phyloP scores from a whole-genome alignment of 2,329 filamentous ascomycete species.

The Xylariaceae sp. region DNA sequence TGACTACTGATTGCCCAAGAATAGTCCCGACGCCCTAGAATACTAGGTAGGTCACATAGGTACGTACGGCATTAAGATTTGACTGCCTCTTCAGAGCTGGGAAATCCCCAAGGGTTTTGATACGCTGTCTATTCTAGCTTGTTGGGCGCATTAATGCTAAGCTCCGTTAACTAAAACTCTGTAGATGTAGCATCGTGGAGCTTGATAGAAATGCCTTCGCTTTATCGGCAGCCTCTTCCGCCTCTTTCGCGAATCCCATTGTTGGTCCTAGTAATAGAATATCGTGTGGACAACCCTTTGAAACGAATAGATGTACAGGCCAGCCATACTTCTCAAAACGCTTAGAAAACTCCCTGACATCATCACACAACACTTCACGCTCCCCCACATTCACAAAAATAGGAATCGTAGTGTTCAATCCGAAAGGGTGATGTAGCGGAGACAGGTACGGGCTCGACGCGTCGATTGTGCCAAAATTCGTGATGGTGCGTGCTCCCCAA shows the following conservation, averaged over 20 bases:
- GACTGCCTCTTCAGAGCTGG: too few species aligned
- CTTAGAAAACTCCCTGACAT: conserved; percentile 13
- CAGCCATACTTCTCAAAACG: conserved; percentile 5
- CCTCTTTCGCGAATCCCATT: conserved; percentile 19
- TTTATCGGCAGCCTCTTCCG: conserved; percentile 15
- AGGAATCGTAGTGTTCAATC: conserved; percentile 5
- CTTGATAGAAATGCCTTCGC: conserved; percentile 21
- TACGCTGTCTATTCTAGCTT: too few species aligned
- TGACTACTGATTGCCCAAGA: too few species aligned
- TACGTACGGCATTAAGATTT: too few species aligned
- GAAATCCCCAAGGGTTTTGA: too few species aligned
- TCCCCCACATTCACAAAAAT: conserved; percentile 20
- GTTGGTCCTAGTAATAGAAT: conserved; percentile 13
- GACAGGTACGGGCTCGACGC: conserved; percentile 19
- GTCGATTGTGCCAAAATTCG: conserved; percentile 13
- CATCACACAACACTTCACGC: conserved; percentile 16
- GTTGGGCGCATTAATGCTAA: neutral
- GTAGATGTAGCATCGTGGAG: conserved; percentile 10
- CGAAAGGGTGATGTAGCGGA: conserved; percentile 24
- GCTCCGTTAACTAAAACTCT: neutral
- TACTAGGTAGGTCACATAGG: too few species aligned
- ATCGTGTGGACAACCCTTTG: conserved; percentile 24
- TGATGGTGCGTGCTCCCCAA: conserved; percentile 19
- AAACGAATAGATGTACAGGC: conserved; percentile 14
- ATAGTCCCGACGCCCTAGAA: too few species aligned